phyloP scores from a whole-genome alignment of 2,329 filamentous ascomycete species.

The Neonectria ditissima region DNA sequence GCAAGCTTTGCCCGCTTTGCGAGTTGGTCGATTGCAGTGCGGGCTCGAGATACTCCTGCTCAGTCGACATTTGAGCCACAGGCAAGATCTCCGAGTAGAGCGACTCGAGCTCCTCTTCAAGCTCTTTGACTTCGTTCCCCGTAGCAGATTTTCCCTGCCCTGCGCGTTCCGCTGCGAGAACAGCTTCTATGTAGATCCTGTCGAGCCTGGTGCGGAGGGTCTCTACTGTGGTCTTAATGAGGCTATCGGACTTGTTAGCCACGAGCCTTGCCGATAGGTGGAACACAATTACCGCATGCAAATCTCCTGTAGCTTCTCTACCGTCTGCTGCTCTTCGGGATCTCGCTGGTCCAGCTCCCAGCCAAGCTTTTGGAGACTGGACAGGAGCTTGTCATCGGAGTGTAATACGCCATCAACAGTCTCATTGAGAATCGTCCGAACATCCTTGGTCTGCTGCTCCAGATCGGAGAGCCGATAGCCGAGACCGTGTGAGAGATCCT shows the following conservation, averaged over 20 bases:
- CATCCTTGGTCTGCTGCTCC: slow-evolving; percentile 62
- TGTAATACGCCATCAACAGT: slow-evolving; percentile 63
- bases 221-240: slow-evolving; percentile 70
- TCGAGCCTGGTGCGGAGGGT: slow-evolving; percentile 66
- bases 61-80: slow-evolving; percentile 77
- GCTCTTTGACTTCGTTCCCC: slow-evolving; percentile 58
- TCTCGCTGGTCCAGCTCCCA: slow-evolving; percentile 68
- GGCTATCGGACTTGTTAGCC: slow-evolving; percentile 48
- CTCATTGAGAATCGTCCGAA: slow-evolving; percentile 59
- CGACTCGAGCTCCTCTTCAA: slow-evolving; percentile 76
- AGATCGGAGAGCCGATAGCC: slow-evolving; percentile 60
- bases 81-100: slow-evolving; percentile 76
- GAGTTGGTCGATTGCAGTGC: slow-evolving; percentile 61
- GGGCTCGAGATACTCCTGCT: slow-evolving; percentile 74
- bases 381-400: slow-evolving; percentile 74
- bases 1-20: slow-evolving; percentile 57
- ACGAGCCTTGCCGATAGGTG: neutral
- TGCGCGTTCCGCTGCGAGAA: slow-evolving; percentile 47
- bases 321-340: slow-evolving; percentile 62
- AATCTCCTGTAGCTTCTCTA: slow-evolving; percentile 69
- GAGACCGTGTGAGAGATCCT: slow-evolving; percentile 61
- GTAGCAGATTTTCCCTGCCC: slow-evolving; percentile 45
- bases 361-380: slow-evolving; percentile 74
- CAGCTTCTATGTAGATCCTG: slow-evolving; percentile 64
- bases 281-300: slow-evolving; percentile 60